Conservation (phyloP, 305 asterid genomes). For the Solanum chacoense region DNA sequence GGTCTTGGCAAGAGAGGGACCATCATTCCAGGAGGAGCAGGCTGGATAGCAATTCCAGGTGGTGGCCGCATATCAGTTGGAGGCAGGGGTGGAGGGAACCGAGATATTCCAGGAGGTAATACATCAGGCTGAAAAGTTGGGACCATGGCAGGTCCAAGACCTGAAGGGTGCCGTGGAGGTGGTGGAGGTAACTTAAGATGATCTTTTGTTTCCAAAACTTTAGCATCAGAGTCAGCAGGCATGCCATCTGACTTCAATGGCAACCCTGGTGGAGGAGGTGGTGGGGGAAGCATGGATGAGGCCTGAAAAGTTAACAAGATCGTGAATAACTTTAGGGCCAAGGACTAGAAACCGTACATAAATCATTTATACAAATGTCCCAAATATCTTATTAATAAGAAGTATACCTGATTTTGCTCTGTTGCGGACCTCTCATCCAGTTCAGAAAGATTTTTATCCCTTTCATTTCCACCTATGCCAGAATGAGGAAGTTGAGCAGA, state of each 20-base stretch:
- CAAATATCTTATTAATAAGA: background rate
- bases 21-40: constrained; percentile 65
- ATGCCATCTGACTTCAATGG: constrained; percentile 38
- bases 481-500: constrained; percentile 68
- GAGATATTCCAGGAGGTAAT: constrained; percentile 59
- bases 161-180: constrained; percentile 49
- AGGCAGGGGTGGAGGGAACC: constrained; percentile 73
- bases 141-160: constrained; percentile 48
- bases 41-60: constrained; percentile 62
- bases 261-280: constrained; percentile 56
- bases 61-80: constrained; percentile 66
- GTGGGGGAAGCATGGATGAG: constrained; percentile 51
- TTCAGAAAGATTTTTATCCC: constrained; percentile 21
- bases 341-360: background rate
- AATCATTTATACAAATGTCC: background rate
- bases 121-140: constrained; percentile 47
- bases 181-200: constrained; percentile 52
- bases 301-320: constrained; percentile 22
- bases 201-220: constrained; percentile 45
- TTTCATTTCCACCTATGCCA: constrained; percentile 48
- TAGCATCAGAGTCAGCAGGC: constrained; percentile 44
- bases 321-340: background rate
- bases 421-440: constrained; percentile 40
- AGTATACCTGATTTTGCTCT: constrained; percentile 47
- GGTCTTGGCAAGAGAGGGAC: constrained; percentile 60